These are phyloP conservation scores for Noccaea caerulescens DNA, from an alignment of 345 rosid genomes.

Conservation along the genomic window DNA sequence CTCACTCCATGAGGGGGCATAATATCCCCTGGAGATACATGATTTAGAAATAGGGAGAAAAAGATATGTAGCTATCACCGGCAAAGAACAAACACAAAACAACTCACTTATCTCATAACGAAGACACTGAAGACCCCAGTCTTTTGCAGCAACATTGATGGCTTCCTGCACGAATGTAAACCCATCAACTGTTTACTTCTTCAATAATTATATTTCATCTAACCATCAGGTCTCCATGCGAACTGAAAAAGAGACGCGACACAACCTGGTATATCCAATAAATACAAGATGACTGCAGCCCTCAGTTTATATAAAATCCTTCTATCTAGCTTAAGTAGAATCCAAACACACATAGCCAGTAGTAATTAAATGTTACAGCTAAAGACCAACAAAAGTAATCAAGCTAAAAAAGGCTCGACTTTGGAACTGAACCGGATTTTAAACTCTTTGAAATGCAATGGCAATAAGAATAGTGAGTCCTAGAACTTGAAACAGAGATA, in stretches of 20 bases:
- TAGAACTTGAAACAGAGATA: background rate
- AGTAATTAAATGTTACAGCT: background rate
- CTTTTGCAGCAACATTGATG: slow-evolving; percentile 89
- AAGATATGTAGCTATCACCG: slow-evolving; percentile 1
- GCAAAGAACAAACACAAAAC: slow-evolving; percentile 13
- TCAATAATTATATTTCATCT: background rate
- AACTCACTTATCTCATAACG: slow-evolving; percentile 94
- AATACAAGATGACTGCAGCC: background rate
- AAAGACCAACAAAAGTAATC: background rate
- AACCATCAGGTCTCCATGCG: slow-evolving; percentile 7
- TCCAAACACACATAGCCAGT: slow-evolving; percentile 1
- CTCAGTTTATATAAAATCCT: background rate
- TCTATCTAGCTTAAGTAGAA: slow-evolving; percentile 4
- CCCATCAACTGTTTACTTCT: slow-evolving; percentile 13
- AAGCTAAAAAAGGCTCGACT: slow-evolving; percentile 16
- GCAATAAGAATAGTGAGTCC: background rate
- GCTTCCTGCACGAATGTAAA: slow-evolving; percentile 61
- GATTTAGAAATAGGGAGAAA: slow-evolving; percentile 27
- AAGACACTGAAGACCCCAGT: slow-evolving; percentile 95
- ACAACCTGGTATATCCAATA: background rate
- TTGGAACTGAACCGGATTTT: background rate
- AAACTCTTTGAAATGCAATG: background rate
- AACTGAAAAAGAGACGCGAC: slow-evolving; percentile 1
- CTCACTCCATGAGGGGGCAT: slow-evolving; percentile 95
- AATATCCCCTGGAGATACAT: slow-evolving; percentile 78